These are phyloP conservation scores for Penicillium bovifimosum DNA, from an alignment of 495 filamentous ascomycete species.

Conservation along the genomic window DNA sequence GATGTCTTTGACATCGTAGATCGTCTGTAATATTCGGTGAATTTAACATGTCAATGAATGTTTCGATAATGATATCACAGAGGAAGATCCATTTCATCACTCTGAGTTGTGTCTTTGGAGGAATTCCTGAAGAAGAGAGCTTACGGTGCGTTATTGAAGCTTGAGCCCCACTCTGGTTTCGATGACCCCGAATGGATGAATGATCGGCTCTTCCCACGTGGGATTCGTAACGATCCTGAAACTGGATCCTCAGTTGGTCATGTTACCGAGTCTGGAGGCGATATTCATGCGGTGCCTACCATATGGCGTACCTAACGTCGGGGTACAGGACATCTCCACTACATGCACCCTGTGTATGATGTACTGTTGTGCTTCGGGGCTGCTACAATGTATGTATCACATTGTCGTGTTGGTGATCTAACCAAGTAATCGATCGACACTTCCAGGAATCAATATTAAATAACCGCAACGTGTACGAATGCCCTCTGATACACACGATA, in stretches of 20 bases:
- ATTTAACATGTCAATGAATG: too few species aligned
- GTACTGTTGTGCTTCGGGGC: too few species aligned
- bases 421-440: neutral
- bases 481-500: neutral
- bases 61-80: too few species aligned
- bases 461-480: neutral
- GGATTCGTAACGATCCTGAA: constrained; percentile 11
- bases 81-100: too few species aligned
- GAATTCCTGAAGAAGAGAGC: neutral
- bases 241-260: constrained; percentile 5
- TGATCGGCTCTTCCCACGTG: constrained; percentile 18
- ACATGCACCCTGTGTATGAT: too few species aligned
- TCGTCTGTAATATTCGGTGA: too few species aligned
- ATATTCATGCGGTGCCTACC: neutral
- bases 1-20: neutral
- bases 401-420: too few species aligned
- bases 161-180: neutral
- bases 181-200: neutral
- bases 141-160: neutral
- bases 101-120: neutral
- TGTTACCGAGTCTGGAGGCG: neutral
- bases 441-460: neutral
- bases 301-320: too few species aligned
- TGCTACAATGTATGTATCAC: too few species aligned
- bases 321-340: too few species aligned